Conservation (phyloP, 2,329 filamentous ascomycete genomes). For the Phoma sp. region DNA sequence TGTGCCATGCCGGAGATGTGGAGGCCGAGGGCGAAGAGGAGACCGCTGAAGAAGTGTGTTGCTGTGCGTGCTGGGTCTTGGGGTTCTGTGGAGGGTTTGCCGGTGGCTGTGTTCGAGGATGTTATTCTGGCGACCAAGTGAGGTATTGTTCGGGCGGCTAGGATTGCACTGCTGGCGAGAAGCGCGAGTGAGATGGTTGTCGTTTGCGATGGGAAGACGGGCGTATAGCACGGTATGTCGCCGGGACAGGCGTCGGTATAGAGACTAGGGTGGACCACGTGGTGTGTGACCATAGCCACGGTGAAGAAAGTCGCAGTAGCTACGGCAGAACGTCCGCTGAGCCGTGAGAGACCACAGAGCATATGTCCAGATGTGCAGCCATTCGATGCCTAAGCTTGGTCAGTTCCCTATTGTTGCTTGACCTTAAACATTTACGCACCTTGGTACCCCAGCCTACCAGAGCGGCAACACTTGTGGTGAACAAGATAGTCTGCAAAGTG, state of each 20-base stretch:
- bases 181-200: conserved; percentile 46
- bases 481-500: conserved; percentile 45
- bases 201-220: conserved; percentile 50
- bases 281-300: conserved; percentile 42
- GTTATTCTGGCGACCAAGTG: conserved; percentile 25
- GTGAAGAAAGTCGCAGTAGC: conserved; percentile 51
- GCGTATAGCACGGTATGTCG: conserved; percentile 55
- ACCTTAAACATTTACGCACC: conserved; percentile 38
- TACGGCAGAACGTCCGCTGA: conserved; percentile 58
- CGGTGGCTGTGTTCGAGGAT: not conserved
- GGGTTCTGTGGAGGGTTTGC: not conserved
- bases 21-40: conserved; percentile 61
- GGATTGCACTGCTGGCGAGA: conserved; percentile 38
- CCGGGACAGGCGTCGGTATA: conserved; percentile 48
- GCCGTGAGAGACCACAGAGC: conserved; percentile 60
- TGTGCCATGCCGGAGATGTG: conserved; percentile 61
- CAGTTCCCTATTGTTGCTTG: conserved; percentile 1
- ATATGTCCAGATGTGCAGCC: conserved; percentile 65
- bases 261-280: conserved; percentile 52
- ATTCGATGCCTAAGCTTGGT: conserved; percentile 37
- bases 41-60: conserved; percentile 56
- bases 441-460: conserved; percentile 62
- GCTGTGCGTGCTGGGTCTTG: conserved; percentile 38
- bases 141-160: conserved; percentile 33
- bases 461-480: conserved; percentile 53